Base-by-base conservation (phyloP, 495 filamentous ascomycete species). In the Trichoderma orchidacearum region DNA sequence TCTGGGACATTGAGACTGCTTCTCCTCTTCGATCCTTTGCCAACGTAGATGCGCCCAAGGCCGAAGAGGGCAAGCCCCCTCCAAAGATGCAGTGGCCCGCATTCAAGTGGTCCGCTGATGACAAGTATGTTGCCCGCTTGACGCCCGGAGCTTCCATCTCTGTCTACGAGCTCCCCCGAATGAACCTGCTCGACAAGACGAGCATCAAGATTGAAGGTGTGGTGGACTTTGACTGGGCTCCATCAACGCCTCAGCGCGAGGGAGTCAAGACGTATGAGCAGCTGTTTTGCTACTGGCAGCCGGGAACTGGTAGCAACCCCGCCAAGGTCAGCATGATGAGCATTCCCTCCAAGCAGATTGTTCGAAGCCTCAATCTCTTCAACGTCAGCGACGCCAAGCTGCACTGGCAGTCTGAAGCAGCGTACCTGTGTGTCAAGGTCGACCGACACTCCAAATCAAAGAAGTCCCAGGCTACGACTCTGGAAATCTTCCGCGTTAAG, bases 391-490 rank as follows among this genome's bases (percentile, higher is more conserved):
- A 98, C 72, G 92, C 89, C 59, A 98, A 96, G 75, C 80, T 98
- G 32, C 87, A 91, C 74, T 98, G 93, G 93, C 93, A 98, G 72
- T 94, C 87, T 2, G 87, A 96, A 63, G 87, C 84, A 56, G 80
- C 84, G 53, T 97, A 95, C 65, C 83, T 97, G 55, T 98, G 94
- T 67, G 93, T 97, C 60, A 98, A 97, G 79, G 93, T 98, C 35
- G 93, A 98, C 69, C 85, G 93, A 57, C 93, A 98, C 77, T 95
- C 90, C 67, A 98, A 97, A 74, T 95, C 90, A 53, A 96, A 96
- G 80, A 98, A 98, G 73, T 93, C 87, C 2, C 80, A 94, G 63
- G 92, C 90, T 32, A 98, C 93, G 52, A 97, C 94, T 59, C 81
- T 98, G 30, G 93, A 98, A 69, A 97, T 98, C 67, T 98, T 98